Conservation (phyloP, 495 filamentous ascomycete species). For the Hypoxylon trugodes region DNA sequence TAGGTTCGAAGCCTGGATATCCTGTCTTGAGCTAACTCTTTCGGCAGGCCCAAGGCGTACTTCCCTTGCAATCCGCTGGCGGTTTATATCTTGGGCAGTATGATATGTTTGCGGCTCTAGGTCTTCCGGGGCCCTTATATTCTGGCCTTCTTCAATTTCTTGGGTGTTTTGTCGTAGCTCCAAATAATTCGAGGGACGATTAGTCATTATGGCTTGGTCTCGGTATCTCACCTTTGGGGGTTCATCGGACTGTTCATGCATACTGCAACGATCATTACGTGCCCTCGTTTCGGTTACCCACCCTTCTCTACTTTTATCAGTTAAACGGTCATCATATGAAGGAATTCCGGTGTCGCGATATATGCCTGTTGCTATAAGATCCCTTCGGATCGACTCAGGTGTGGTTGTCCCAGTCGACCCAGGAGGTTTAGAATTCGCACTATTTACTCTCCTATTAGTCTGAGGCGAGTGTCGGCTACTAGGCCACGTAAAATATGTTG, state of each 20-base stretch:
- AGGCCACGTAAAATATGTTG: constrained; percentile 46
- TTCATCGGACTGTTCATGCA: neutral
- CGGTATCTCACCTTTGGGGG: constrained; percentile 23
- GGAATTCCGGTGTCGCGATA: constrained; percentile 33
- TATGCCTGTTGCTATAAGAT: constrained; percentile 37
- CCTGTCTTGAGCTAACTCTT: neutral
- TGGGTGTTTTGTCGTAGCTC: neutral
- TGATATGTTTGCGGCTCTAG: neutral
- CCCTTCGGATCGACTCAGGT: constrained; percentile 28
- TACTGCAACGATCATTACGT: neutral
- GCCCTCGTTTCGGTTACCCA: neutral
- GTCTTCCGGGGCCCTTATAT: neutral
- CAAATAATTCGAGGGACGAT: constrained; percentile 2
- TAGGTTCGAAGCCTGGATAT: neutral
- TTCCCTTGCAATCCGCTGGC: constrained; percentile 16
- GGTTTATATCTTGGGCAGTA: constrained; percentile 1
- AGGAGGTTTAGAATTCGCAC: neutral
- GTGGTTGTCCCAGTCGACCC: constrained; percentile 24
- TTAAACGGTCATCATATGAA: constrained; percentile 11
- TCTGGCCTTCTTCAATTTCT: neutral
- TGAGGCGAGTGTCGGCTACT: constrained; percentile 32
- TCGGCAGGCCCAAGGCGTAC: neutral
- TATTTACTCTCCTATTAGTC: neutral
- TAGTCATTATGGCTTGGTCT: constrained; percentile 38
- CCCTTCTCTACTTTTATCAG: neutral